These are phyloP conservation scores for Malassezia sp. DNA, from an alignment of 1,284 basidiomycete genomes.

Conservation along the genomic window DNA sequence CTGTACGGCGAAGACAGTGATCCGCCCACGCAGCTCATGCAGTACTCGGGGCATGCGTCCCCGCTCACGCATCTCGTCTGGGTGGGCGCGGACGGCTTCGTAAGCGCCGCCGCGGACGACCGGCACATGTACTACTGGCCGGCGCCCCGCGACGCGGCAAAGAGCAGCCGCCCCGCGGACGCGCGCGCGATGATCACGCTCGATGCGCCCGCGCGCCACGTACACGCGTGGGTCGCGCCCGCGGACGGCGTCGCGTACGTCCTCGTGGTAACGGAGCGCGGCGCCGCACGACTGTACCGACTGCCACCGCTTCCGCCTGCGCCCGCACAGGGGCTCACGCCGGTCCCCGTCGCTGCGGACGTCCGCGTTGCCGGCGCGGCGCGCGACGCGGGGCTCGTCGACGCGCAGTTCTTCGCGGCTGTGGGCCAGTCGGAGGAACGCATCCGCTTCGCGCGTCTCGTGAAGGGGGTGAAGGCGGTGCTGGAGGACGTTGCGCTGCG, in stretches of 20 bases:
- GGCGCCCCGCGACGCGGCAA: slow-evolving; percentile 37
- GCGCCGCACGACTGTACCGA: slow-evolving; percentile 32
- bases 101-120: slow-evolving; percentile 63
- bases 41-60: slow-evolving; percentile 34
- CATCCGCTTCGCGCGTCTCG: slow-evolving; percentile 26
- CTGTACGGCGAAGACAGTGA: slow-evolving; percentile 15
- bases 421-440: slow-evolving; percentile 19
- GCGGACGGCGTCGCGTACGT: slow-evolving; percentile 44
- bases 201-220: slow-evolving; percentile 45
- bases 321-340: slow-evolving; percentile 21
- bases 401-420: slow-evolving; percentile 18
- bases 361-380: not conserved
- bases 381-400: slow-evolving; percentile 18
- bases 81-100: slow-evolving; percentile 49
- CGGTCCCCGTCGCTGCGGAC: slow-evolving; percentile 17
- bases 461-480: slow-evolving; percentile 34
- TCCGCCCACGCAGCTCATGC: slow-evolving; percentile 11
- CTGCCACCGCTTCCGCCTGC: slow-evolving; percentile 29
- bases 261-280: slow-evolving; percentile 41
- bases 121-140: slow-evolving; percentile 62
- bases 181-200: slow-evolving; percentile 44
- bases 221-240: slow-evolving; percentile 18
- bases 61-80: slow-evolving; percentile 35
- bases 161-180: slow-evolving; percentile 45
- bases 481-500: slow-evolving; percentile 24